Percentiles rank a stretch among this genome's conserved stretches.
These are phyloP conservation scores for Benincasa hispida DNA, from an alignment of 306 rosid genomes.

Conservation along the genomic window DNA sequence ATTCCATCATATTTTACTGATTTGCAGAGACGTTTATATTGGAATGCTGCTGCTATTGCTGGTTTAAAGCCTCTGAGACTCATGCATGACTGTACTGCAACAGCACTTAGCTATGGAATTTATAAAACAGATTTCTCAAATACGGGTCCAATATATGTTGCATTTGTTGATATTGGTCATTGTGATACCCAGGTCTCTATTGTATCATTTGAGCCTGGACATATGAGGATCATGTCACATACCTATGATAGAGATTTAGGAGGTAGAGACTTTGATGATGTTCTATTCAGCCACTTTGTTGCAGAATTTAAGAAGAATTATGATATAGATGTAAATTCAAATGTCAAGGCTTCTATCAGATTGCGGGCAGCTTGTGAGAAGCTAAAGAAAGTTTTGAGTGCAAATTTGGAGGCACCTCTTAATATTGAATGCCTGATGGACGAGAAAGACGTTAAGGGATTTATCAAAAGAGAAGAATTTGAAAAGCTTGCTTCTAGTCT, in stretches of 20 bases:
- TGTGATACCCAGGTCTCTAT: constrained; percentile 79
- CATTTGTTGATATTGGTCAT: constrained; percentile 75
- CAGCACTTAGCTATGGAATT: constrained; percentile 84
- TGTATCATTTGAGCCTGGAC: constrained; percentile 50
- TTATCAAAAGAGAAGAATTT: constrained; percentile 82
- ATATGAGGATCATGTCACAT: constrained; percentile 63
- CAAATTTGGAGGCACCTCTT: constrained; percentile 87
- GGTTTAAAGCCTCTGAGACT: constrained; percentile 81
- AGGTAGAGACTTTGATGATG: constrained; percentile 78
- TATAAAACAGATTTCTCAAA: constrained; percentile 45
- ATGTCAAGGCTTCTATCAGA: constrained; percentile 63
- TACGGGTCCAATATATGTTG: constrained; percentile 32
- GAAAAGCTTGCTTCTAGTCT: constrained; percentile 64
- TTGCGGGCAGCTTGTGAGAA: constrained; percentile 81
- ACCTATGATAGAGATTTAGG: constrained; percentile 60
- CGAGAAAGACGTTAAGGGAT: constrained; percentile 94
- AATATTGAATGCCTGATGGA: constrained; percentile 96
- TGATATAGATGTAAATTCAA: constrained; percentile 52
- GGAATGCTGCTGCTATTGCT: constrained; percentile 72
- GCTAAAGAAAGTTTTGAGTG: constrained; percentile 92
- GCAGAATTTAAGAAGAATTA: constrained; percentile 48
- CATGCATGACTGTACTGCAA: constrained; percentile 93
- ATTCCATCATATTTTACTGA: constrained; percentile 76
- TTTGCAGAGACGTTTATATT: constrained; percentile 75
- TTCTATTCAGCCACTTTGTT: constrained; percentile 59